A percentile compares a stretch with the other conserved stretches of the same genome.
Conservation (phyloP, 345 rosid genomes). For the Acer negundo region DNA sequence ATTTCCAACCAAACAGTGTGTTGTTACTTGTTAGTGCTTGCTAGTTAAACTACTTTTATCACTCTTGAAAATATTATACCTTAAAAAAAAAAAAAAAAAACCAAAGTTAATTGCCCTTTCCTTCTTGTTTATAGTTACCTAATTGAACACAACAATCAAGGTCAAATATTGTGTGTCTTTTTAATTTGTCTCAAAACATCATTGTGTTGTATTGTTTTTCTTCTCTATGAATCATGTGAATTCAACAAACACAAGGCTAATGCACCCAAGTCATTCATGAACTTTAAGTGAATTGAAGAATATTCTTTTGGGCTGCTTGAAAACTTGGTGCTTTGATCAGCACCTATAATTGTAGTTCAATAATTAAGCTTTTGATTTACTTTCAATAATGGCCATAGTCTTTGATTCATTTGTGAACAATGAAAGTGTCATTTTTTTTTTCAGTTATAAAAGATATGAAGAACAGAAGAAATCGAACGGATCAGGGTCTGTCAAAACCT, state of each 20-base stretch:
- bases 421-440: too few species aligned
- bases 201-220: neutral
- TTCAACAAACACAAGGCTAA: too few species aligned
- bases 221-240: too few species aligned
- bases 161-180: neutral
- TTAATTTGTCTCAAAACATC: neutral
- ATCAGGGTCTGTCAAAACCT: too few species aligned
- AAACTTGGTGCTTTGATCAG: neutral
- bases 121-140: neutral
- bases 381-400: too few species aligned
- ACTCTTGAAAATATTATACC: slow-evolving; percentile 8
- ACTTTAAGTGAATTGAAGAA: neutral
- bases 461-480: too few species aligned
- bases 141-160: neutral
- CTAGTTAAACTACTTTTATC: slow-evolving; percentile 18
- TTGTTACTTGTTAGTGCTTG: slow-evolving; percentile 14
- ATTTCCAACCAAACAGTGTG: slow-evolving; percentile 15
- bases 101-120: slow-evolving; percentile 13
- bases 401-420: too few species aligned
- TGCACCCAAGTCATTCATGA: neutral
- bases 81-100: slow-evolving; percentile 10
- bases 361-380: neutral
- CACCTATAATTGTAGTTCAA: neutral
- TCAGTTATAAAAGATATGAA: too few species aligned
- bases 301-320: neutral